Evolutionary conservation across 2,329 filamentous ascomycete species (phyloP).

Genomic region (Phaeosphaeriaceae sp.): DNA sequence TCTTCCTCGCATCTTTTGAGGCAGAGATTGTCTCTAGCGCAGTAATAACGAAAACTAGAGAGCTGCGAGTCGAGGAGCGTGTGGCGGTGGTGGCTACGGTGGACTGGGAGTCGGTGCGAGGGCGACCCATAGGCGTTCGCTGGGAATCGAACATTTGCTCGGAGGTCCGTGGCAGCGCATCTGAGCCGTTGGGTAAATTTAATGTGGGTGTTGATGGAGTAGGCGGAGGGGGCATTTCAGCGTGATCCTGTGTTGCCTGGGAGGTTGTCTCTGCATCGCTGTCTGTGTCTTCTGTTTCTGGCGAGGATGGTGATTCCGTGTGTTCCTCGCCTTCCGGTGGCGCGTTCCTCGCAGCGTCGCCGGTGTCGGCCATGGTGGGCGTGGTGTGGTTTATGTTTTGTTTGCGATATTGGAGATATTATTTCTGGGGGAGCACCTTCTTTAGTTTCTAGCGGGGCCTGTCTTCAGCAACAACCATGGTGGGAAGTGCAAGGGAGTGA

Average conservation of each 20-base stretch:
- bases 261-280: constrained; percentile 23
- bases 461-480: constrained; percentile 28
- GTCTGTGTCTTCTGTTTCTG: constrained; percentile 8
- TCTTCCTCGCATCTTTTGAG: constrained; percentile 88
- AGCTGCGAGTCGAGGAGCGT: constrained; percentile 76
- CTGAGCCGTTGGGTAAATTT: constrained; percentile 30
- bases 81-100: constrained; percentile 58
- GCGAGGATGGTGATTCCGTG: constrained; percentile 3
- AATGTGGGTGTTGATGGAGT: constrained; percentile 33
- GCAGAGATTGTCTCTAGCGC: constrained; percentile 90
- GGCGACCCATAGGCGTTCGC: constrained; percentile 41
- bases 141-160: constrained; percentile 46
- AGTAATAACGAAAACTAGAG: constrained; percentile 92
- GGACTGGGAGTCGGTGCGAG: constrained; percentile 66
- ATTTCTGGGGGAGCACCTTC: constrained; percentile 18
- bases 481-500: constrained; percentile 19
- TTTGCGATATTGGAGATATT: constrained; percentile 19
- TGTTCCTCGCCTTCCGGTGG: constrained; percentile 15
- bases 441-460: constrained; percentile 27
- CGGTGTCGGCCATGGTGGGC: constrained; percentile 45
- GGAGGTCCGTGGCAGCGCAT: constrained; percentile 41
- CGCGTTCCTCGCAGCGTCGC: constrained; percentile 18
- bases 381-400: no score
- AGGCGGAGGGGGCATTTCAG: constrained; percentile 26
- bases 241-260: constrained; percentile 18